These are phyloP conservation scores for Calonectria naviculata DNA, from an alignment of 2,329 filamentous ascomycete genomes.

Conservation along the genomic window DNA sequence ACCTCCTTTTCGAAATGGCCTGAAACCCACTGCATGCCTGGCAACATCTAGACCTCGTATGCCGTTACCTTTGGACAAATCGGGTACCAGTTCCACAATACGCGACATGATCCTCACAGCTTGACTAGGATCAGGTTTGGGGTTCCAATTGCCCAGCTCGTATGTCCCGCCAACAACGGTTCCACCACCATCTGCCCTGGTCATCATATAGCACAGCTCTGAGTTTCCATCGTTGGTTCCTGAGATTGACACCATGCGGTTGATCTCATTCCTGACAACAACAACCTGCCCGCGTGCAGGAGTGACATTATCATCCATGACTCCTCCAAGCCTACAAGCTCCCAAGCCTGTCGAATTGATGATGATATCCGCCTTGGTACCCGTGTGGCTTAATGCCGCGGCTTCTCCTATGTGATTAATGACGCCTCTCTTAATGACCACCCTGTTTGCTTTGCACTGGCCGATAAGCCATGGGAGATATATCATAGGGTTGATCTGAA, in stretches of 20 bases:
- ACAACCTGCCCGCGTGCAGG: constrained; percentile 79
- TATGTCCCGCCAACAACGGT: constrained; percentile 83
- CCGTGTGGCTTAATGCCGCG: constrained; percentile 36
- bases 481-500: constrained; percentile 77
- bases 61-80: constrained; percentile 69
- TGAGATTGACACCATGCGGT: not conserved
- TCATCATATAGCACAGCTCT: constrained; percentile 82
- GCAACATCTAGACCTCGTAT: constrained; percentile 77
- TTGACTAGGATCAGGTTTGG: constrained; percentile 76
- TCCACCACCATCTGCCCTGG: constrained; percentile 75
- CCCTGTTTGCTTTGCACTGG: constrained; percentile 72
- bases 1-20: constrained; percentile 76
- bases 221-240: constrained; percentile 75
- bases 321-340: constrained; percentile 73
- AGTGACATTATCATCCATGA: constrained; percentile 72
- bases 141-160: constrained; percentile 78
- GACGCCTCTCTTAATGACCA: constrained; percentile 62
- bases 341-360: constrained; percentile 78
- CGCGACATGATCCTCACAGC: constrained; percentile 82
- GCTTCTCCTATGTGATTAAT: constrained; percentile 73
- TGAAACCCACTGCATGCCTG: constrained; percentile 81
- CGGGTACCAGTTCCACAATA: constrained; percentile 68
- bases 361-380: constrained; percentile 66
- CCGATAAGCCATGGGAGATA: constrained; percentile 78
- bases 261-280: constrained; percentile 78